phyloP scores from a whole-genome alignment of 2,329 filamentous ascomycete genomes.

The Leptographium lundbergii region DNA sequence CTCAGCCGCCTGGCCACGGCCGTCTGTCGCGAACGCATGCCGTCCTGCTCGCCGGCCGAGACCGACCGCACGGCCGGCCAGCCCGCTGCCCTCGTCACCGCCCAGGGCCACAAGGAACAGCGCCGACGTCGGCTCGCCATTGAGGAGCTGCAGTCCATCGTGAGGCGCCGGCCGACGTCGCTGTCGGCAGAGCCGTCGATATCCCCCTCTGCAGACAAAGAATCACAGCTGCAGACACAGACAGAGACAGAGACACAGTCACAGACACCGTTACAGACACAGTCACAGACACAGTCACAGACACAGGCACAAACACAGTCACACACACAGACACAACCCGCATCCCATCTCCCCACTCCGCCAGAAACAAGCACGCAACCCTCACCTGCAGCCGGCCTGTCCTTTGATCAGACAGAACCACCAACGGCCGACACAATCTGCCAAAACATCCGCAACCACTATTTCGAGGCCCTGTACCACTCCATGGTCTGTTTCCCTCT shows the following conservation, averaged over 20 bases:
- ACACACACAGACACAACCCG: neutral
- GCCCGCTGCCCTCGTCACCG: constrained; percentile 24
- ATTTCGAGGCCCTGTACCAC: constrained; percentile 49
- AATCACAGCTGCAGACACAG: neutral
- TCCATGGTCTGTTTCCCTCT: constrained; percentile 36
- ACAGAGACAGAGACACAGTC: neutral
- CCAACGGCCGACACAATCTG: constrained; percentile 40
- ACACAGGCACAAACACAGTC: neutral
- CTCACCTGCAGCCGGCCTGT: neutral
- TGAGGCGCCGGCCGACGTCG: constrained; percentile 37
- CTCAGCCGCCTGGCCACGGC: constrained; percentile 39
- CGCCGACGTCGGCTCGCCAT: constrained; percentile 48
- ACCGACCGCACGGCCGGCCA: neutral
- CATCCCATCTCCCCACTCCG: constrained; percentile 1
- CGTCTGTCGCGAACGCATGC: constrained; percentile 22
- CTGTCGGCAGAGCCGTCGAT: neutral
- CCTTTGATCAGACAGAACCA: constrained; percentile 6
- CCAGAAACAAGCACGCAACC: constrained; percentile 12
- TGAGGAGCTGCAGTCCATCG: constrained; percentile 48
- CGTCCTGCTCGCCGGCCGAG: constrained; percentile 3
- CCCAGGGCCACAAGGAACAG: constrained; percentile 32
- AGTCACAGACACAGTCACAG: neutral
- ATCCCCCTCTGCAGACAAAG: neutral
- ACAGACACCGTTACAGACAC: neutral
- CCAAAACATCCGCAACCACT: constrained; percentile 43